Base-by-base conservation (phyloP, 352 stramenopile species). In the Peronospora tabacina region DNA sequence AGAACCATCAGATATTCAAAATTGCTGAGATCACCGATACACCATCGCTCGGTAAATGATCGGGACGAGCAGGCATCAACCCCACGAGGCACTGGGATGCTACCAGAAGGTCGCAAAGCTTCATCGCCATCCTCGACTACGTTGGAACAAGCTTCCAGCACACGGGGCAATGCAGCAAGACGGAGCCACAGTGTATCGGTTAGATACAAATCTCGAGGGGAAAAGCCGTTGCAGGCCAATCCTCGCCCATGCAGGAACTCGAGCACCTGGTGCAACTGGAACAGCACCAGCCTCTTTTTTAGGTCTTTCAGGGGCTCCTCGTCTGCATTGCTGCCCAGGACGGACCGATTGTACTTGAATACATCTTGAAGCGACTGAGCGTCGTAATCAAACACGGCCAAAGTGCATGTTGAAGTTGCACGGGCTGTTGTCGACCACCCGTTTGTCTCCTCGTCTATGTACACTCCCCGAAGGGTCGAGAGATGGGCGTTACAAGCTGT, bases 1-100 rank as follows among this genome's bases (percentile, higher is more conserved):
- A 98, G 52, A 7, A 70, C 61, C 76, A 98, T 85, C 10, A 98
- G 55, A 54, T 98, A 98, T 40, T 96, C 91, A 28, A 96, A 92
- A 47, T 97, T 98, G 22, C 68, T 89, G 5, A 97, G 46, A 41
- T 90, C 76, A 6, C 92, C 83, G 11, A 67, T 66, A 43, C 84
- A 75, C 96, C 96, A 99, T 22, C 70, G 68, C 36, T 90, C 67
- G 0, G 87, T 96, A 5, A 94, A 52, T 2, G 77, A 86, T 7
- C 53, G 59, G 7, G 55, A 62, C 1, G 56, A 49, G 33, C 24
- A 49, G 0, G 50, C 30, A 5, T 55, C 35, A 5, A 79, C 44
- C 8, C 39, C 32, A 12, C 48, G 57, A 42, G 50, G 51, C 9
- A 67, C 15, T 3, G 19, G 5, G 15, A 15, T 15, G 24, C 22